These are phyloP conservation scores for Chlorencoelia australis DNA, from an alignment of 2,329 filamentous ascomycete genomes.

Conservation along the genomic window DNA sequence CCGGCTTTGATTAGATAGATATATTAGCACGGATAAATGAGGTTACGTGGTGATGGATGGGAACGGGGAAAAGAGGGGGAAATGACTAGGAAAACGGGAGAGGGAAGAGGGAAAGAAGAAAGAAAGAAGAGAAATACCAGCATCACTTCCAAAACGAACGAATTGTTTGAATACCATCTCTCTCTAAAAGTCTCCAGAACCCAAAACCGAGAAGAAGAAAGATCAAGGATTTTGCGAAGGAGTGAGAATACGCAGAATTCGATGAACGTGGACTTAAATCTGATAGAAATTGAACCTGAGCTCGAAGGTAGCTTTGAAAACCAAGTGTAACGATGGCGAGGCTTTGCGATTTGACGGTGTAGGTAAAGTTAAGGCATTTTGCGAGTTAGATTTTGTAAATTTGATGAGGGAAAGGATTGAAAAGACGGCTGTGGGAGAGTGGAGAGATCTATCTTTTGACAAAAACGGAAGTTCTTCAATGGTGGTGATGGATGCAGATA, in stretches of 20 bases:
- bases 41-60: no score
- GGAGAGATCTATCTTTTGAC: neutral
- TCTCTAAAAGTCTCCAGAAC: neutral
- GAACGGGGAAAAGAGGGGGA: neutral
- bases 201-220: neutral
- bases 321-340: no score
- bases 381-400: no score
- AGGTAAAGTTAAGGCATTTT: no score
- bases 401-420: no score
- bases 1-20: slow-evolving; percentile 34
- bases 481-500: neutral
- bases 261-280: no score
- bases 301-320: no score
- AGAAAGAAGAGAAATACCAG: slow-evolving; percentile 10
- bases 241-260: no score
- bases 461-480: neutral
- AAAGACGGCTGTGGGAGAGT: no score
- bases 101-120: neutral
- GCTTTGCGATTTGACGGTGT: no score
- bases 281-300: no score
- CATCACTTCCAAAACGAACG: slow-evolving; percentile 20
- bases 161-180: slow-evolving; percentile 11
- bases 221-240: no score
- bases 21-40: neutral
- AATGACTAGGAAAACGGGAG: neutral